These are phyloP conservation scores for Monoraphidium neglectum DNA, from an alignment of 139 green algal species.

Conservation along the genomic window DNA sequence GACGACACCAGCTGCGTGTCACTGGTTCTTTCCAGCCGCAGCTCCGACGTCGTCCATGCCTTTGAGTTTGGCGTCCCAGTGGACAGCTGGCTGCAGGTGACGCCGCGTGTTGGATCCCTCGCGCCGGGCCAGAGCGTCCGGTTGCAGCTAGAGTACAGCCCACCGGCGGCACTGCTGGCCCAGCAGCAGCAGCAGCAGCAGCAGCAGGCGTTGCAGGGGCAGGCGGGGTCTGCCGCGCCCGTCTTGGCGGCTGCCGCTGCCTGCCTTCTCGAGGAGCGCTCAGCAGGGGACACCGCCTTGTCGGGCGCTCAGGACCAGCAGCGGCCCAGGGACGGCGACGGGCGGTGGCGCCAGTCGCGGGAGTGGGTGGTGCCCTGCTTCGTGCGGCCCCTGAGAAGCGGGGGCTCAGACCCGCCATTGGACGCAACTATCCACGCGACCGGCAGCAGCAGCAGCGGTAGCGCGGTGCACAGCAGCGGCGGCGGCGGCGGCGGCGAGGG, in stretches of 20 bases:
- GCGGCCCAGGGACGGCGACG: too few relatives aligned
- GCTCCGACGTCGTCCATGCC: slow-evolving; percentile 16
- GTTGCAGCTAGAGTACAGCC: not conserved
- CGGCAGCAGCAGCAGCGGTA: slow-evolving; percentile 14
- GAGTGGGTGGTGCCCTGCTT: too few relatives aligned
- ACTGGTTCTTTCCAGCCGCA: slow-evolving; percentile 54
- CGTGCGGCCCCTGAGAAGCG: too few relatives aligned
- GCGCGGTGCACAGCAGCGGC: not conserved
- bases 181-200: slow-evolving; percentile 15
- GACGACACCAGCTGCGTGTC: slow-evolving; percentile 41
- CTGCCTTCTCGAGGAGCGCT: too few relatives aligned
- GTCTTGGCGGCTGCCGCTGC: too few relatives aligned
- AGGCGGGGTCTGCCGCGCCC: not conserved
- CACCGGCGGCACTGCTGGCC: not conserved
- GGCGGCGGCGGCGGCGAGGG: not conserved
- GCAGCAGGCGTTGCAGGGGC: not conserved
- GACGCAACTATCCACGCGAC: not conserved
- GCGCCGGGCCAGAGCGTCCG: not conserved
- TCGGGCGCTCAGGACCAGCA: too few relatives aligned
- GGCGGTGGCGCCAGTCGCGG: too few relatives aligned
- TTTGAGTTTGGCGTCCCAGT: slow-evolving; percentile 64
- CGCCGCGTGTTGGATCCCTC: not conserved
- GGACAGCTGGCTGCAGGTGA: slow-evolving; percentile 31
- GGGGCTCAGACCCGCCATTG: too few relatives aligned
- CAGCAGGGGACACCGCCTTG: too few relatives aligned